phyloP scores from a whole-genome alignment of 2,329 filamentous ascomycete genomes.

The Cytospora schulzeri region DNA sequence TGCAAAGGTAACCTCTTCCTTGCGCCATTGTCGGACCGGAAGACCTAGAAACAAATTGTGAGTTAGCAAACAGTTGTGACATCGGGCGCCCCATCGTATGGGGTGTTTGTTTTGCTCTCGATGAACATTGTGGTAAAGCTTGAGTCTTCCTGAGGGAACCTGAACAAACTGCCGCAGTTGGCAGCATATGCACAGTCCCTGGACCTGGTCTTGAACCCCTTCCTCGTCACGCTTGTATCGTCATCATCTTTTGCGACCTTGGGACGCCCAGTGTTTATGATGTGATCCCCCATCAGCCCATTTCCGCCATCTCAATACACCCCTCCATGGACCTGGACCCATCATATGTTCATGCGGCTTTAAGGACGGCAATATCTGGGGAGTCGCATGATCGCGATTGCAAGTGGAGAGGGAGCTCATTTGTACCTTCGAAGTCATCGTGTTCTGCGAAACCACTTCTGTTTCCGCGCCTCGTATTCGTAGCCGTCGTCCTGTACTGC shows the following conservation, averaged over 20 bases:
- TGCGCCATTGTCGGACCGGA: constrained; percentile 88
- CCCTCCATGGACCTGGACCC: background rate
- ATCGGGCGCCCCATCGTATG: background rate
- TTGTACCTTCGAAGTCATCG: constrained; percentile 61
- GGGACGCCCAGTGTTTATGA: background rate
- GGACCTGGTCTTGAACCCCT: background rate
- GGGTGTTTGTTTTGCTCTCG: background rate
- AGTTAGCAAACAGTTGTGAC: constrained; percentile 1
- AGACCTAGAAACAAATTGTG: constrained; percentile 62
- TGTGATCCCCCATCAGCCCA: background rate
- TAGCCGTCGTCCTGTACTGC: constrained; percentile 33
- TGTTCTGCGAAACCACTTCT: constrained; percentile 60
- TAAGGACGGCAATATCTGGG: background rate
- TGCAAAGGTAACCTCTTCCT: constrained; percentile 68
- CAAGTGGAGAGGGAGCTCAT: background rate
- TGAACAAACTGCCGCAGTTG: too few species aligned
- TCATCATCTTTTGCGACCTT: background rate
- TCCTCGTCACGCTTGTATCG: background rate
- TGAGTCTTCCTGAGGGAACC: background rate
- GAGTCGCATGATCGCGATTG: background rate
- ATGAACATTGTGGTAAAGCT: too few species aligned
- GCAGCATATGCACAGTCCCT: background rate
- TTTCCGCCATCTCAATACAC: background rate
- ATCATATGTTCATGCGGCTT: background rate
- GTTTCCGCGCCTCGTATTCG: constrained; percentile 58